A percentile compares a stretch with the other conserved stretches of the same genome.
Evolutionary conservation across 345 rosid species (phyloP).

Genomic region (Zanthoxylum bungeanum): DNA sequence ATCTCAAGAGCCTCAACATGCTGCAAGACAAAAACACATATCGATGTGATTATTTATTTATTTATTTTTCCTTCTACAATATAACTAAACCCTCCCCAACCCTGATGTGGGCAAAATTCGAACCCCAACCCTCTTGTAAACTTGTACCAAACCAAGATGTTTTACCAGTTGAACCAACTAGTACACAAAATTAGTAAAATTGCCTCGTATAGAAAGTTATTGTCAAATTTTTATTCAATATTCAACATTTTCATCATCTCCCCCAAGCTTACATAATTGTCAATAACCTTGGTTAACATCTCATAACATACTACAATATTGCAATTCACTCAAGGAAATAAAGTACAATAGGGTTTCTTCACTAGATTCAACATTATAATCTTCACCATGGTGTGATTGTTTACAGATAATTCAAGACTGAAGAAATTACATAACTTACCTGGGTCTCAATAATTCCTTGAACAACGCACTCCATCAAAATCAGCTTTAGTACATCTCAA

Average conservation of each 20-base stretch:
- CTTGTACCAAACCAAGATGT: neutral
- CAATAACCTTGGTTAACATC: neutral
- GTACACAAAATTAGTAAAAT: neutral
- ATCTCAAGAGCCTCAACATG: conserved; percentile 99
- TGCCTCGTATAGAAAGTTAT: neutral
- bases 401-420: neutral
- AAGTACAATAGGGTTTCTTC: neutral
- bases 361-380: neutral
- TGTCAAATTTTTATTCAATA: neutral
- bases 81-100: neutral
- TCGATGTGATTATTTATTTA: neutral
- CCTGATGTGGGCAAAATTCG: neutral
- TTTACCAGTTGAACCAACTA: neutral
- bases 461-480: conserved; percentile 69
- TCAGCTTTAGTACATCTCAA: neutral
- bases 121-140: neutral
- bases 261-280: conserved; percentile 2
- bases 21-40: conserved; percentile 29
- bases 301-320: neutral
- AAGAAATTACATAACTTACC: conserved; percentile 23
- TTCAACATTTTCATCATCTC: neutral
- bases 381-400: neutral
- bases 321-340: neutral
- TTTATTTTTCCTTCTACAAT: neutral
- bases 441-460: conserved; percentile 77